Percentiles rank a stretch among this genome's conserved stretches.
These are phyloP conservation scores for Astragalus membranaceus DNA, from an alignment of 306 rosid genomes.

Conservation along the genomic window DNA sequence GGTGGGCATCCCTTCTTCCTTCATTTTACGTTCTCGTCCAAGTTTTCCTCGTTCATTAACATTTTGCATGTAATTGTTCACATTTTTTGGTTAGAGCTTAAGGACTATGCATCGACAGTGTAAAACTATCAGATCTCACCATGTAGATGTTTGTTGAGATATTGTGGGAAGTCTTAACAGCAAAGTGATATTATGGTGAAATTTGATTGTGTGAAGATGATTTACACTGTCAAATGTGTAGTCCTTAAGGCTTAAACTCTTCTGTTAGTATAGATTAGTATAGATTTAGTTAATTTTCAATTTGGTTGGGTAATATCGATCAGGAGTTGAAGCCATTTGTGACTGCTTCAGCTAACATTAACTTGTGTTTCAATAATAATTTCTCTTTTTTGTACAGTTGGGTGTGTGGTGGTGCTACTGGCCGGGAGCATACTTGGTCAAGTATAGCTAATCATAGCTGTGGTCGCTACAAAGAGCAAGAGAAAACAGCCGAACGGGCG, in stretches of 20 bases:
- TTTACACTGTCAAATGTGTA: too few relatives aligned
- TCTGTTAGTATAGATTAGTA: neutral
- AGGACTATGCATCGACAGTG: too few relatives aligned
- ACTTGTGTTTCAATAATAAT: neutral
- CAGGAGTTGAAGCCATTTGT: neutral
- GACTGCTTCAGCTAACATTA: neutral
- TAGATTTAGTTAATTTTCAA: neutral
- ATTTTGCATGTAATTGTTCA: neutral
- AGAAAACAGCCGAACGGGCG: slow-evolving; percentile 72
- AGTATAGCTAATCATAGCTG: slow-evolving; percentile 88
- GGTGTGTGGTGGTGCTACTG: slow-evolving; percentile 97
- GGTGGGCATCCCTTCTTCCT: slow-evolving; percentile 46
- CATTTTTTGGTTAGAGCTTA: neutral
- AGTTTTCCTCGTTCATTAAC: neutral
- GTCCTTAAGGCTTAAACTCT: too few relatives aligned
- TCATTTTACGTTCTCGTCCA: neutral
- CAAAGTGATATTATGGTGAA: too few relatives aligned
- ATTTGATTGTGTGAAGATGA: too few relatives aligned
- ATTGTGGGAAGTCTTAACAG: too few relatives aligned
- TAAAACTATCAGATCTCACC: too few relatives aligned
- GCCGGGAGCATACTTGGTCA: slow-evolving; percentile 83
- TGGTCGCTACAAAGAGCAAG: slow-evolving; percentile 76
- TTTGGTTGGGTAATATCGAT: neutral
- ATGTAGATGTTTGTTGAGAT: too few relatives aligned
- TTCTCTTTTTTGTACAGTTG: slow-evolving; percentile 57